Conservation (phyloP, 495 filamentous ascomycete species). For the Penicillium pulvis region DNA sequence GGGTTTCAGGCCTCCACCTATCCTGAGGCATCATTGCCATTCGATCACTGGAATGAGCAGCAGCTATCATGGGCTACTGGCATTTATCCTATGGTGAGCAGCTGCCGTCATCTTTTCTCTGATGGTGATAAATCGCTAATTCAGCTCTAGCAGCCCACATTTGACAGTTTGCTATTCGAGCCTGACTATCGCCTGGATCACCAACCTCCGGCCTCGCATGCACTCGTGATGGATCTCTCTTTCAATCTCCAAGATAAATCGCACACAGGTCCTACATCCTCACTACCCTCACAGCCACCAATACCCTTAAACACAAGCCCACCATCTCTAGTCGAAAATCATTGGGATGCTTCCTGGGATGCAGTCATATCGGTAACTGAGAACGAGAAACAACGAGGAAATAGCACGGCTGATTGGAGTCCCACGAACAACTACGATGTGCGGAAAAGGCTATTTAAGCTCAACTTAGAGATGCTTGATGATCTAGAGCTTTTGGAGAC, state of each 20-base stretch:
- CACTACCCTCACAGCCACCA: neutral
- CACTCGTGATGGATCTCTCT: neutral
- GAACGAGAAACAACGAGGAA: neutral
- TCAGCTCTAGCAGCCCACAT: neutral
- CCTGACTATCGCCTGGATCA: neutral
- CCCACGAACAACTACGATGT: neutral
- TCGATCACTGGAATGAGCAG: constrained; percentile 13
- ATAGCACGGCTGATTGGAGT: neutral
- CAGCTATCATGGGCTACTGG: neutral
- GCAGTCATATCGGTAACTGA: neutral
- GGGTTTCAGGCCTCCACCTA: neutral
- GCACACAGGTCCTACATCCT: neutral
- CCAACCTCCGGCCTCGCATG: neutral
- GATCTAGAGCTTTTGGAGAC: constrained; percentile 23
- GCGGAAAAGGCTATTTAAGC: constrained; percentile 16
- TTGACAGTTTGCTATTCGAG: neutral
- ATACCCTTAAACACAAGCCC: neutral
- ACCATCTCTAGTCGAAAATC: neutral
- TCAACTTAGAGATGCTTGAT: constrained; percentile 21
- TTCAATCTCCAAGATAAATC: constrained; percentile 2
- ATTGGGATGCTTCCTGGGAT: constrained; percentile 3
- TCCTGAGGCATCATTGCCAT: neutral
- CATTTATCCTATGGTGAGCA: constrained; percentile 7
- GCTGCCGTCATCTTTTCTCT: too few species aligned
- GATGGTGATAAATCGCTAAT: neutral